Base-by-base conservation (phyloP, 768 basidiomycete genomes). In the Leucosporidium scottii region DNA sequence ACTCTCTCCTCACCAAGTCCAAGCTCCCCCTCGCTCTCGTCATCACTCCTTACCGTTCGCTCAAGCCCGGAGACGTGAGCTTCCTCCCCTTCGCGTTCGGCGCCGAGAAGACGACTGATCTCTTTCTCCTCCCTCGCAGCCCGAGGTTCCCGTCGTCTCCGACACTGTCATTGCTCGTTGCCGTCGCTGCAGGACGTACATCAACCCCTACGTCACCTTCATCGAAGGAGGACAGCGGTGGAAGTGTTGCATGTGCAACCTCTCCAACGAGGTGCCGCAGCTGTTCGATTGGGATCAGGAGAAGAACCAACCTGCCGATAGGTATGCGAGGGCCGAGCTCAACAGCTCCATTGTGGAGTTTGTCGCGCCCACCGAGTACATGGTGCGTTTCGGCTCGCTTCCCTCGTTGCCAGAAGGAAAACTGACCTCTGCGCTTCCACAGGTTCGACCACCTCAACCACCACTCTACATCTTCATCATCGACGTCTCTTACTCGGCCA, bases 221-320 rank as follows among this genome's bases (percentile, higher is more conserved):
- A 91, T 98, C 75, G 96, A 99, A 75, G 93, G 93, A 63, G 96
- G 96, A 36, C 93, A 92, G 79, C 86, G 92, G 84, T 99, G 96
- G 96, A 89, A 96, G 77, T 99, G 96, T 79, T 94, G 92, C 79
- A 92, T 99, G 92, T 99, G 96, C 79, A 90, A 88, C 75, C 86
- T 98, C 84, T 89, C 91, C 51, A 99, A 98, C 78, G 96, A 98
- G 79, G 93, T 98, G 0, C 96, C 96, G 28, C 93, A 97, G 75
- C 82, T 96, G 61, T 98, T 98, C 77, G 96, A 99, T 77, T 99
- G 96, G 96, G 91, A 99, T 78, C 90, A 93, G 78, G 85, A 83
- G 62, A 86, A 85, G 71, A 96, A 94, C 76, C 89, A 91, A 78
- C 93, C 93, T 36, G 93, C 91, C 18, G 96, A 99, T 79, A 82